Evolutionary conservation across 441 rosid species (phyloP).

Genomic region (Capsella rubella): DNA sequence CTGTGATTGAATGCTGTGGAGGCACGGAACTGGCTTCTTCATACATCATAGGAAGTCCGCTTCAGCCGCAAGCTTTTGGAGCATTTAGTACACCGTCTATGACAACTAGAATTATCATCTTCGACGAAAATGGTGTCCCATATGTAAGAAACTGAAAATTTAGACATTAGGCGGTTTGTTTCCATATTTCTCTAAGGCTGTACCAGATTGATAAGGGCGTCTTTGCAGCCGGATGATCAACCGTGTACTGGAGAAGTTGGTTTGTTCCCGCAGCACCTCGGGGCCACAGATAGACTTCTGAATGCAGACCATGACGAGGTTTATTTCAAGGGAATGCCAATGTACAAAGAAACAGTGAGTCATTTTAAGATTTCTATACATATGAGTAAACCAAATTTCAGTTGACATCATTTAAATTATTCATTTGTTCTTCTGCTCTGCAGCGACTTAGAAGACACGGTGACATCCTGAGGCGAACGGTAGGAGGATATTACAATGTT

Average conservation of each 20-base stretch:
- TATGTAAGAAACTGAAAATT: slow-evolving; percentile 52
- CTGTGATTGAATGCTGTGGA: slow-evolving; percentile 86
- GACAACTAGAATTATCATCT: slow-evolving; percentile 79
- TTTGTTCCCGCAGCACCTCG: slow-evolving; percentile 71
- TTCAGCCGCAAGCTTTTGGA: slow-evolving; percentile 92
- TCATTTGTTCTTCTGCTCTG: slow-evolving; percentile 13
- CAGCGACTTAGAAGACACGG: slow-evolving; percentile 93
- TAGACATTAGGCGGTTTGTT: neutral
- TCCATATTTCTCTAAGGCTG: neutral
- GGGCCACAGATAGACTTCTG: slow-evolving; percentile 80
- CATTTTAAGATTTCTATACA: neutral
- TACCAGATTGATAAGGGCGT: slow-evolving; percentile 20
- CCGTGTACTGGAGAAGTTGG: slow-evolving; percentile 86
- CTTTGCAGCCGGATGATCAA: slow-evolving; percentile 71
- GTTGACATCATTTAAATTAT: neutral
- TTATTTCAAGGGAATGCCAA: slow-evolving; percentile 89
- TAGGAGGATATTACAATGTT: slow-evolving; percentile 72
- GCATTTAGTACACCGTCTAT: slow-evolving; percentile 77
- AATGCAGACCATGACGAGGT: slow-evolving; percentile 79
- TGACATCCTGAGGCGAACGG: slow-evolving; percentile 71
- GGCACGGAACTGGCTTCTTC: slow-evolving; percentile 89
- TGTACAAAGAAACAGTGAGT: slow-evolving; percentile 67
- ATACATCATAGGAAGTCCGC: slow-evolving; percentile 66
- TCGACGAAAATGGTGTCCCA: slow-evolving; percentile 69
- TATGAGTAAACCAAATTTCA: slow-evolving; percentile 11